phyloP scores from a whole-genome alignment of 306 rosid species.

The Sechiopsis laciniata region DNA sequence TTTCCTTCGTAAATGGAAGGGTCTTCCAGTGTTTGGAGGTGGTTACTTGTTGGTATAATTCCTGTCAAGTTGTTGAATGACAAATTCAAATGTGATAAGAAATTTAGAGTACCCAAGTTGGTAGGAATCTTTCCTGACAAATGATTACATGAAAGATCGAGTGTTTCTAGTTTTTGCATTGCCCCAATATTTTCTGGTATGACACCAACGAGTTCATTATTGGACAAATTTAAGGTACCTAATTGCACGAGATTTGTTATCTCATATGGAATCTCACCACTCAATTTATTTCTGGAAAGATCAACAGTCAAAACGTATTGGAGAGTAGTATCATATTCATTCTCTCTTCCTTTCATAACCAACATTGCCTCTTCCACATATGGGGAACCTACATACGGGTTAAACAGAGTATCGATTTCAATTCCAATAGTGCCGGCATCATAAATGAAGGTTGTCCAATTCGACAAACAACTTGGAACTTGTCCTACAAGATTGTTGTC shows the following conservation, averaged over 20 bases:
- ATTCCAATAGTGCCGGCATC: neutral
- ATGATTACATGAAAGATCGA: neutral
- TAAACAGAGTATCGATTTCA: too few relatives aligned
- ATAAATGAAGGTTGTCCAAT: neutral
- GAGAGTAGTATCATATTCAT: neutral
- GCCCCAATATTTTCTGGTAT: neutral
- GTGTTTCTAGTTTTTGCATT: neutral
- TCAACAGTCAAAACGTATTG: neutral
- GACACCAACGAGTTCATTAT: neutral
- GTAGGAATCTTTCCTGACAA: neutral
- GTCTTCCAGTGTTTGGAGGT: neutral
- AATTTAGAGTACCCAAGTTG: neutral
- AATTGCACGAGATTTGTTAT: neutral
- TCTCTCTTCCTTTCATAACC: neutral
- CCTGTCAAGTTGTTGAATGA: neutral
- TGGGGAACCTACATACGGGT: too few relatives aligned
- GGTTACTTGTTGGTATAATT: neutral
- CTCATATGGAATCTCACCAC: neutral
- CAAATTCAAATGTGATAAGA: neutral
- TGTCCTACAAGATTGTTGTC: neutral
- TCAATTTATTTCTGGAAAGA: too few relatives aligned
- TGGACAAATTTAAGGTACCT: neutral
- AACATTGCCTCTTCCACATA: neutral
- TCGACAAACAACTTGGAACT: neutral
- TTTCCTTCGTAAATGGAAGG: neutral